phyloP scores from a whole-genome alignment of 1,284 basidiomycete genomes.

The Fistulinella cinereoalba region DNA sequence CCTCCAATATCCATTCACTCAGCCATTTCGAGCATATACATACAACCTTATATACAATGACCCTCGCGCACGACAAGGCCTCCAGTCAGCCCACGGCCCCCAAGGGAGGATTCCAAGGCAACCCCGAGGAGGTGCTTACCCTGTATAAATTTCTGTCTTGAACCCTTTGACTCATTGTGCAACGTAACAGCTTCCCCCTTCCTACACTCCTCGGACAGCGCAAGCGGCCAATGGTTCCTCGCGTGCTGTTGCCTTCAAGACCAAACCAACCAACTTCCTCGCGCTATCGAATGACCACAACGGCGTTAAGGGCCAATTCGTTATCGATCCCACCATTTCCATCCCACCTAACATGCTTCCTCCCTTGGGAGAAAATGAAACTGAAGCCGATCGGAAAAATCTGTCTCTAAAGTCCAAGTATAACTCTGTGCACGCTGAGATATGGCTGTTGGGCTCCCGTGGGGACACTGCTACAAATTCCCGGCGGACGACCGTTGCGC shows the following conservation, averaged over 20 bases:
- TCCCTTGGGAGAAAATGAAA: slow-evolving; percentile 28
- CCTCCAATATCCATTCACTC: too few species aligned
- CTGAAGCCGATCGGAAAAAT: slow-evolving; percentile 35
- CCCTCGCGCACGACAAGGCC: too few species aligned
- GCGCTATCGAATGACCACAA: slow-evolving; percentile 27
- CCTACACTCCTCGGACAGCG: neutral
- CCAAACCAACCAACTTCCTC: slow-evolving; percentile 39
- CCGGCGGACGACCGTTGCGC: slow-evolving; percentile 14
- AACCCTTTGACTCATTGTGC: neutral
- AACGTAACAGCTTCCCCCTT: too few species aligned
- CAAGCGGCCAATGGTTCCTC: neutral
- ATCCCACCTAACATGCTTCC: slow-evolving; percentile 36
- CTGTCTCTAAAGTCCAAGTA: slow-evolving; percentile 31
- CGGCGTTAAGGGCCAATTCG: slow-evolving; percentile 24
- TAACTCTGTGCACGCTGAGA: slow-evolving; percentile 32
- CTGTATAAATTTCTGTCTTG: too few species aligned
- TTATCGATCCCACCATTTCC: slow-evolving; percentile 38
- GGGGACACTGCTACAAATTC: neutral
- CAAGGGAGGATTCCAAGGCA: too few species aligned
- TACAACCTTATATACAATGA: too few species aligned
- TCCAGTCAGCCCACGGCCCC: too few species aligned
- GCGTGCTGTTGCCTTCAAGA: slow-evolving; percentile 12
- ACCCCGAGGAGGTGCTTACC: too few species aligned
- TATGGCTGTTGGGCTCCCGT: slow-evolving; percentile 23
- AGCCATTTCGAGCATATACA: too few species aligned